These are phyloP conservation scores for Sporothrix phasma DNA, from an alignment of 2,329 filamentous ascomycete species.

Conservation along the genomic window DNA sequence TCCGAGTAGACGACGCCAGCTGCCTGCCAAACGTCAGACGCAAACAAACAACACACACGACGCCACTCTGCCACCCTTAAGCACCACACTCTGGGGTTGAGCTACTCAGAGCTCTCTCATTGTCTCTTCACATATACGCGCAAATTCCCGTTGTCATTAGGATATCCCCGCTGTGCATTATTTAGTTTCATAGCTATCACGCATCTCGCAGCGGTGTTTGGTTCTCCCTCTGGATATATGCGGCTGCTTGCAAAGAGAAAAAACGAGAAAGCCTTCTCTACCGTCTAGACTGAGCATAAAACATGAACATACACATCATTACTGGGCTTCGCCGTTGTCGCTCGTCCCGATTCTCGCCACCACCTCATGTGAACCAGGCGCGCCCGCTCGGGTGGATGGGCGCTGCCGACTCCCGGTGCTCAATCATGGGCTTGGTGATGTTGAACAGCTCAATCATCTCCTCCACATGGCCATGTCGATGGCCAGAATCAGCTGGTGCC, in stretches of 20 bases:
- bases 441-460: conserved; percentile 66
- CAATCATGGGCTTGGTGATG: conserved; percentile 72
- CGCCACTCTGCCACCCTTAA: neutral
- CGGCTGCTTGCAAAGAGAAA: neutral
- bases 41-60: neutral
- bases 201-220: neutral
- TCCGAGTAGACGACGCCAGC: neutral
- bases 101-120: neutral
- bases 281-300: neutral
- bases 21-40: too few relatives aligned
- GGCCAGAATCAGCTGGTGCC: conserved; percentile 79
- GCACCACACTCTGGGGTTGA: neutral
- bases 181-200: neutral
- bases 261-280: too few relatives aligned
- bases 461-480: conserved; percentile 78
- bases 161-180: too few relatives aligned
- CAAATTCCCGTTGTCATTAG: too few relatives aligned
- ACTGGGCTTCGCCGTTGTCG: neutral
- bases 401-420: conserved; percentile 50
- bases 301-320: neutral
- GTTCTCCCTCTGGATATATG: neutral
- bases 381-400: conserved; percentile 19
- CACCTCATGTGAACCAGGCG: conserved; percentile 15
- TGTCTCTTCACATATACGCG: neutral
- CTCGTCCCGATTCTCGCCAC: too few relatives aligned